Evolutionary conservation across 345 rosid species (phyloP), one percentile per base, ranked within the genome.

Genomic region (Durio zibethinus): DNA sequence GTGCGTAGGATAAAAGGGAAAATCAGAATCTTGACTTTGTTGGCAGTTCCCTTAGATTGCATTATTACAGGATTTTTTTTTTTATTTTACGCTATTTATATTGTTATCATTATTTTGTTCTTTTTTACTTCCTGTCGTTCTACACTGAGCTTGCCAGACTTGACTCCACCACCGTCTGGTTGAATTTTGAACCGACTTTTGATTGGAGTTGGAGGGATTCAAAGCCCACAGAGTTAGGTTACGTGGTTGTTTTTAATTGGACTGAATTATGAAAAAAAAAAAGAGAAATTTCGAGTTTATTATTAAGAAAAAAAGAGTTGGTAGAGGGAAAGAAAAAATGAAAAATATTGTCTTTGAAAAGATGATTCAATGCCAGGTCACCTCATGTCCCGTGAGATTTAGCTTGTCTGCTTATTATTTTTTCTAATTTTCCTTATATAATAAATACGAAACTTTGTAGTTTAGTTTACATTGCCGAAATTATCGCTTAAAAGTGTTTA

Each of bases 101-200:
- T 25, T 25, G 8, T n/a, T n/a, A n/a, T n/a, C n/a, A 27, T 10
- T 35, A 27, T 25, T 33, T 0, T 11, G 23, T 11, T 40, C 1
- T 59, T 27, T 14, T 65, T 1, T 9, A 7, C 4, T 78, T 66
- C n/a, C n/a, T 14, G 42, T 33, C 35, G 40, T 50, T 27, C 52
- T 56, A 38, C 23, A 10, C 45, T 33, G 68, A 76, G 84, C 71
- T 70, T 15, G 76, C 85, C 89, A 76, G 77, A 71, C 68, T 86
- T 66, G 87, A 86, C 85, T 66, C 62, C 40, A 16, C 31, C 18
- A 62, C 4, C 40, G 5, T 62, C 42, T 8, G 36, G 65, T 60
- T 81, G 50, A 42, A 36, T 35, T 68, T 73, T 33, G 50, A 52
- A 5, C 42, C 42, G 6, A 4, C 36, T 2, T 53, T 10, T 3